Evolutionary conservation across 2,329 filamentous ascomycete genomes (phyloP), one percentile per base, ranked within the genome.

Genomic region (Botrytis paeoniae): DNA sequence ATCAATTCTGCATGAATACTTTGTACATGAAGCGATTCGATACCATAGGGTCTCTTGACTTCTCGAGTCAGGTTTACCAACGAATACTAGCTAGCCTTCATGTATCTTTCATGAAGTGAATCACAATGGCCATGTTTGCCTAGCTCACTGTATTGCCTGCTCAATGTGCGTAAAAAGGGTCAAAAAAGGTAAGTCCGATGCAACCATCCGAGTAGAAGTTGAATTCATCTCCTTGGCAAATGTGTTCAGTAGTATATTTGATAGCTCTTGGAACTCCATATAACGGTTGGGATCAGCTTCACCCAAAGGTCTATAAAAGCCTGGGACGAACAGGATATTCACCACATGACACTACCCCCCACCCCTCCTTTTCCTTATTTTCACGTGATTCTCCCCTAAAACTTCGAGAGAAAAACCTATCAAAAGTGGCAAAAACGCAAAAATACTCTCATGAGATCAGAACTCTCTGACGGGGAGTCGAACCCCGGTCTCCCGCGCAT

Each of bases 401-500:
- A 16, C 12, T n/a, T 54, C 3, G 7, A 54, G 14, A 57, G 4
- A 57, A 2, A 18, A 4, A 29, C 2, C 1, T 20, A 7, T 54
- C 51, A 54, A 54, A 57, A 57, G n/a, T 57, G n/a, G 3, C 25
- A 18, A 18, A 54, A 54, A 8, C 0, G 1, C 12, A 29, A 54
- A 29, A 29, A 0, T 3, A 29, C 12, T 54, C 25, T 25, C n/a
- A 54, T 54, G 51, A 57, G 51, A 29, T 32, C 51, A 32, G n/a
- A 57, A 57, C 51, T 57, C 51, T 57, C 51, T 57, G 51, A 57
- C 51, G 51, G 51, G 51, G 76, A 77, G 73, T 78, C 75, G 75
- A 77, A 78, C 76, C 76, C 76, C 76, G 76, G 75, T 77, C 76
- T 77, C 76, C 76, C 76, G 76, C 75, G 76, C 60, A 6, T 57